These are phyloP conservation scores for Kwoniella botswanensis DNA, from an alignment of 768 basidiomycete species.

Conservation along the genomic window DNA sequence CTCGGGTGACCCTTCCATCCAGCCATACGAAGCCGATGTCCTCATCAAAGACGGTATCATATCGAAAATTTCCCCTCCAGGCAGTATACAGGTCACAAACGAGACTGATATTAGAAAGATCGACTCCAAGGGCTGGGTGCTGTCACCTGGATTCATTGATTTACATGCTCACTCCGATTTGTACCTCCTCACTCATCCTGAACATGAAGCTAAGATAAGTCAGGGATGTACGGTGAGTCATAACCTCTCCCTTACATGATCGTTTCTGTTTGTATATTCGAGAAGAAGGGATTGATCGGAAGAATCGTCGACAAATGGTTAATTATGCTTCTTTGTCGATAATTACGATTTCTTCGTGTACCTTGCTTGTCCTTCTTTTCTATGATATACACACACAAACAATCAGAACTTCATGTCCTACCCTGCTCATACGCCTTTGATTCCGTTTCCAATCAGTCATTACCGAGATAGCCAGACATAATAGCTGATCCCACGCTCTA, in stretches of 20 bases:
- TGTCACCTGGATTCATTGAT: conserved; percentile 56
- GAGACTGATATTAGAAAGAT: conserved; percentile 5
- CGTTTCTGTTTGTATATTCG: neutral
- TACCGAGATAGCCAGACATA: neutral
- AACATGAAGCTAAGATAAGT: conserved; percentile 50
- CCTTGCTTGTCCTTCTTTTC: too few relatives aligned
- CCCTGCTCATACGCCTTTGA: too few relatives aligned
- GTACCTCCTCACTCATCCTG: conserved; percentile 51
- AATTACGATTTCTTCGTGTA: neutral
- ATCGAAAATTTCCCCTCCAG: conserved; percentile 26
- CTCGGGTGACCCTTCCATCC: conserved; percentile 35
- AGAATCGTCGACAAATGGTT: too few relatives aligned
- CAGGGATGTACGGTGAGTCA: conserved; percentile 55
- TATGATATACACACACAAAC: too few relatives aligned
- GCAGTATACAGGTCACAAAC: neutral
- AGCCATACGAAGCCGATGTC: conserved; percentile 46
- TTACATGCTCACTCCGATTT: conserved; percentile 56
- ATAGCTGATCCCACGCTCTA: neutral
- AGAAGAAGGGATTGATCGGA: too few relatives aligned
- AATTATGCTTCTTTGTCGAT: neutral
- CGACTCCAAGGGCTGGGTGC: conserved; percentile 31
- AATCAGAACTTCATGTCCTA: too few relatives aligned
- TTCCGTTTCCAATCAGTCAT: too few relatives aligned
- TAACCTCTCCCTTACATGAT: neutral
- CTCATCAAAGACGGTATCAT: conserved; percentile 42